Evolutionary conservation across 805 yeast genomes (phyloP).

Genomic region (Myxozyma melibiosi): DNA sequence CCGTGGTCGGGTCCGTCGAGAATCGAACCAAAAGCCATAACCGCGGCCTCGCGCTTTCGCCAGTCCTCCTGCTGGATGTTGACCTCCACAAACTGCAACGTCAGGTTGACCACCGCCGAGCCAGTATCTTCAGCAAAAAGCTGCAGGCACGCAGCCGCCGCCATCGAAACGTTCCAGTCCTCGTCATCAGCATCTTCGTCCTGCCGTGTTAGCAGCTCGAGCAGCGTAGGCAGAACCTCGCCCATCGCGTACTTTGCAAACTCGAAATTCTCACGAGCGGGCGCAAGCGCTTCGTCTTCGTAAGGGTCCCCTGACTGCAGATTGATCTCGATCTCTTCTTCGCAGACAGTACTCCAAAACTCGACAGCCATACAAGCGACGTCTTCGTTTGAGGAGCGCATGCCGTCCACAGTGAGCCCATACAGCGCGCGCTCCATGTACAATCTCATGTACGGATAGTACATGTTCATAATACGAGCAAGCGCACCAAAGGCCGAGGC

Average conservation of each 20-base stretch:
- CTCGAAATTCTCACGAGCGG: slow-evolving; percentile 61
- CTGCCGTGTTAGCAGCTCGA: slow-evolving; percentile 78
- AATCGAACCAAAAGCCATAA: slow-evolving; percentile 98
- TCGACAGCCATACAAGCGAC: slow-evolving; percentile 99
- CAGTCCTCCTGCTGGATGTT: slow-evolving; percentile 66
- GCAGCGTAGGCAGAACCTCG: slow-evolving; percentile 85
- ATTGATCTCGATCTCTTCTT: slow-evolving; percentile 85
- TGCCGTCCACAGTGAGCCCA: slow-evolving; percentile 85
- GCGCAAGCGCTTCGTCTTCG: slow-evolving; percentile 44
- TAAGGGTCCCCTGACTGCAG: slow-evolving; percentile 47
- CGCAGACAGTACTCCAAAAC: slow-evolving; percentile 99
- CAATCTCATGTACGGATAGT: slow-evolving; percentile 85
- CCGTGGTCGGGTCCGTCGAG: slow-evolving; percentile 64
- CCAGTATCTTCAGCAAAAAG: slow-evolving; percentile 91
- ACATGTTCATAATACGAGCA: slow-evolving; percentile 85
- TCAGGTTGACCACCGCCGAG: slow-evolving; percentile 80
- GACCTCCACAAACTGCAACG: slow-evolving; percentile 77
- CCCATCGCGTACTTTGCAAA: slow-evolving; percentile 83
- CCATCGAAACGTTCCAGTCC: slow-evolving; percentile 98
- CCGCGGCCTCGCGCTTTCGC: slow-evolving; percentile 95
- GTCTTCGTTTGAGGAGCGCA: slow-evolving; percentile 79
- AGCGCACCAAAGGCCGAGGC: slow-evolving; percentile 95
- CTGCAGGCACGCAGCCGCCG: slow-evolving; percentile 96
- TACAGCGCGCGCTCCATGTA: slow-evolving; percentile 97
- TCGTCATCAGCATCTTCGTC: slow-evolving; percentile 89